Evolutionary conservation across 306 rosid genomes (phyloP).

Genomic region (Prunus fruticosa): DNA sequence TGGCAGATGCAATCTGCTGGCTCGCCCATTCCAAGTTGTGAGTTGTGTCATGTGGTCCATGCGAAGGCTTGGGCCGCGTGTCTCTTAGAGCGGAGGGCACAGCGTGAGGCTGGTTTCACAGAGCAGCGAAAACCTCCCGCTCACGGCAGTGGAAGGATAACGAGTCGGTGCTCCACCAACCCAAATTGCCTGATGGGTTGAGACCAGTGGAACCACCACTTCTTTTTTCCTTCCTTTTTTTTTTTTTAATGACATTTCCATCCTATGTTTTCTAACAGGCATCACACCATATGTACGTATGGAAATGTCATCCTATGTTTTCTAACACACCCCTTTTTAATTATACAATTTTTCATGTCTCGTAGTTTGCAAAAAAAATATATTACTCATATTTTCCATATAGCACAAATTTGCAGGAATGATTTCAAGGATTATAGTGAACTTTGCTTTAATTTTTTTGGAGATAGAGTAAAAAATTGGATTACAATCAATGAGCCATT

Average conservation of each 20-base stretch:
- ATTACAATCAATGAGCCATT: constrained; percentile 18
- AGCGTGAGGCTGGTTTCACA: background rate
- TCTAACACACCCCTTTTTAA: background rate
- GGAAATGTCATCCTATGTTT: background rate
- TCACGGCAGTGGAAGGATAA: background rate
- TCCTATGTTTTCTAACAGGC: background rate
- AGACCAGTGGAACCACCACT: background rate
- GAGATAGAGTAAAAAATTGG: constrained; percentile 19
- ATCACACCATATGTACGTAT: background rate
- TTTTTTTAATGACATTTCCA: too few species aligned
- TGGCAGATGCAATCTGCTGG: background rate
- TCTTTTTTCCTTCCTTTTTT: background rate
- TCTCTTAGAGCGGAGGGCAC: background rate
- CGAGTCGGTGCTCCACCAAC: background rate
- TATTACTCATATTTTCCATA: too few species aligned
- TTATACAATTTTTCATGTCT: background rate
- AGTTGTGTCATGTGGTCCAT: background rate
- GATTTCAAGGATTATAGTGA: constrained; percentile 19
- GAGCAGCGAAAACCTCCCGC: background rate
- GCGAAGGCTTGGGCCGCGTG: background rate
- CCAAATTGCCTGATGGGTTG: background rate
- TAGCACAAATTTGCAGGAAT: background rate
- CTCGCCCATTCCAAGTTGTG: background rate
- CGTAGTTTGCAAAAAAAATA: background rate
- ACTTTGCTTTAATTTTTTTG: constrained; percentile 10